Evolutionary conservation across 2,329 filamentous ascomycete genomes (phyloP), one percentile per base, ranked within the genome.

Genomic region (Colletotrichum viniferum): DNA sequence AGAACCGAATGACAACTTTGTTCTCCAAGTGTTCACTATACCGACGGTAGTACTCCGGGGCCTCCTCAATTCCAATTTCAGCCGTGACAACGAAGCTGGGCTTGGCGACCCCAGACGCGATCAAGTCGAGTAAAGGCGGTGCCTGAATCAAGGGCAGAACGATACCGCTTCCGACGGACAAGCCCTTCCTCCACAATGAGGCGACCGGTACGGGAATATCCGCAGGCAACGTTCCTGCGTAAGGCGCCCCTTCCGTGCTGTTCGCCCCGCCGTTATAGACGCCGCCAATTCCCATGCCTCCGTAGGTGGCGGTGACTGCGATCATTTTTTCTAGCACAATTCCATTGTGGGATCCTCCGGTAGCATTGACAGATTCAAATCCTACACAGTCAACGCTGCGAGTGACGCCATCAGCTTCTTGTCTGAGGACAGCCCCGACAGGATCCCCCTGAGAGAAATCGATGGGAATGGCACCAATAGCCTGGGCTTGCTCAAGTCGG

Each of bases 1-100:
- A 52, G 84, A 81, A 55, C 88, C 89, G 86, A 89, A 58, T 58
- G 24, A 58, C 55, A 26, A 58, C 24, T 52, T 52, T 52, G n/a
- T 52, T 52, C 43, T 52, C 43, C 43, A 52, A 52, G n/a, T 52
- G 43, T 13, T 52, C 43, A 52, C n/a, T 52, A n/a, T 52, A 52
- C n/a, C 43, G 43, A 52, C n/a, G 43, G 10, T 71, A 66, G 16
- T 71, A 43, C 32, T 56, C 32, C 4, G 32, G 43, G 3, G 48
- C 61, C n/a, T 71, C 21, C n/a, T 71, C 48, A 7, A 71, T 71
- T 7, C 18, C 32, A 21, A 71, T 72, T 12, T 32, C 48, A 3
- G 24, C 30, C 5, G 28, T 34, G 13, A 21, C 13, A 1, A 71
- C n/a, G 21, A 71, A 71, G 4, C 69, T 32, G 1, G 61, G 69